These are phyloP conservation scores for Saturnispora dispora DNA, from an alignment of 805 yeast genomes.

Conservation along the genomic window DNA sequence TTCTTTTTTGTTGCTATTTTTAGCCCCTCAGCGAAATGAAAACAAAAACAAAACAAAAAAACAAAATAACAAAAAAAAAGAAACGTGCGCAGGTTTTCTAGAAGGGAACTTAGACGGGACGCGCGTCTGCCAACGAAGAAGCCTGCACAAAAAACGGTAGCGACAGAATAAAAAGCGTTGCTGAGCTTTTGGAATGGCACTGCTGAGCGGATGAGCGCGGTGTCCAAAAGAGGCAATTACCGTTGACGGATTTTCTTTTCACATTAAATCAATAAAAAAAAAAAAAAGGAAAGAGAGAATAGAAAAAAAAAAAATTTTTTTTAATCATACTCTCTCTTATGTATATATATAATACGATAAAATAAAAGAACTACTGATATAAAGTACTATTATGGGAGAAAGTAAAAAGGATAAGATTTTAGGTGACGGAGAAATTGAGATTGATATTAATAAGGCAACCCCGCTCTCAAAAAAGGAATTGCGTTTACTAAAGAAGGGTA, in stretches of 20 bases:
- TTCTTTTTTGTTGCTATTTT: not conserved
- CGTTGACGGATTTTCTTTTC: too few relatives aligned
- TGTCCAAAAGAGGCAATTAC: too few relatives aligned
- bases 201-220: constrained; percentile 4
- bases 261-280: too few relatives aligned
- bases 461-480: constrained; percentile 91
- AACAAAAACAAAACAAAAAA: not conserved
- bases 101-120: not conserved
- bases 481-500: constrained; percentile 73
- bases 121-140: not conserved
- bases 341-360: not conserved
- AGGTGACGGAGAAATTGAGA: constrained; percentile 46
- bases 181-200: not conserved
- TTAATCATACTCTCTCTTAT: not conserved
- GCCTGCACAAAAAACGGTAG: not conserved
- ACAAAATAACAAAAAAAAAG: not conserved
- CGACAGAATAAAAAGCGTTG: not conserved
- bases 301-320: not conserved
- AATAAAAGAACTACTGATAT: not conserved
- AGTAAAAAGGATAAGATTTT: constrained; percentile 7
- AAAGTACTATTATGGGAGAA: constrained; percentile 1
- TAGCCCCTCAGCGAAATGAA: not conserved
- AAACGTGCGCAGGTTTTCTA: not conserved
- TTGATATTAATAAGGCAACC: constrained; percentile 57
- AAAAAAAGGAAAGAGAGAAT: not conserved